Percentiles rank a stretch among this genome's conserved stretches.
phyloP scores from a whole-genome alignment of 768 basidiomycete species.

The Coprinopsis marcescibilis region DNA sequence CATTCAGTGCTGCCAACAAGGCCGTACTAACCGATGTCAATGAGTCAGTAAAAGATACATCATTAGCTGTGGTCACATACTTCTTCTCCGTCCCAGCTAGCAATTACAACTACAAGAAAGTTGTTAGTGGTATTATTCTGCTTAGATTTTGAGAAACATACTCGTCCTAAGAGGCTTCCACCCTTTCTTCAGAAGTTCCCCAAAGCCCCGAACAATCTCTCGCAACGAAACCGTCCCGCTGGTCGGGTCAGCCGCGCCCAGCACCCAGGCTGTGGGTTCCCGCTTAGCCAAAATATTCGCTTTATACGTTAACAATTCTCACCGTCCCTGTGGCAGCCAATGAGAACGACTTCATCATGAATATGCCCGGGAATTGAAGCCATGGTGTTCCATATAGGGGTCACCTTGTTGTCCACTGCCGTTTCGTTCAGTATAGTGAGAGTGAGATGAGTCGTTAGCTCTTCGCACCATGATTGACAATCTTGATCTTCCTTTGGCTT shows the following conservation, averaged over 20 bases:
- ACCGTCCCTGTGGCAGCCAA: slow-evolving; percentile 87
- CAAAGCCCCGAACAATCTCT: slow-evolving; percentile 72
- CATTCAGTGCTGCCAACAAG: slow-evolving; percentile 86
- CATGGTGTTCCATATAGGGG: slow-evolving; percentile 88
- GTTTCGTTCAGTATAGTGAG: neutral
- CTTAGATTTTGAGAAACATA: too few relatives aligned
- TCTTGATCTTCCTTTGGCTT: too few relatives aligned
- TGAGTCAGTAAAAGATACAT: too few relatives aligned
- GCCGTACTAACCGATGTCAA: slow-evolving; percentile 46
- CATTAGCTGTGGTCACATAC: slow-evolving; percentile 23
- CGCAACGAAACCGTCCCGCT: slow-evolving; percentile 73
- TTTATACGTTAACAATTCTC: too few relatives aligned
- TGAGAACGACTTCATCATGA: slow-evolving; percentile 73
- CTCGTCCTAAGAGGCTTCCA: slow-evolving; percentile 71
- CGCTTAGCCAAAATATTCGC: too few relatives aligned
- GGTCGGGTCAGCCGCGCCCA: slow-evolving; percentile 71
- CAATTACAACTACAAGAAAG: too few relatives aligned
- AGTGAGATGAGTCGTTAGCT: neutral
- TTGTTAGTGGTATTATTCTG: too few relatives aligned
- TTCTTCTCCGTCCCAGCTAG: slow-evolving; percentile 75
- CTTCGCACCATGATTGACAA: slow-evolving; percentile 47
- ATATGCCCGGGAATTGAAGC: slow-evolving; percentile 78
- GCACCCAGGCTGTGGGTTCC: slow-evolving; percentile 17
- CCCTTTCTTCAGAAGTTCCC: slow-evolving; percentile 55
- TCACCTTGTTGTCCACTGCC: slow-evolving; percentile 69